Percentiles rank a stretch among this genome's conserved stretches.
Evolutionary conservation across 768 basidiomycete species (phyloP).

Genomic region (Boletus reticulatus): DNA sequence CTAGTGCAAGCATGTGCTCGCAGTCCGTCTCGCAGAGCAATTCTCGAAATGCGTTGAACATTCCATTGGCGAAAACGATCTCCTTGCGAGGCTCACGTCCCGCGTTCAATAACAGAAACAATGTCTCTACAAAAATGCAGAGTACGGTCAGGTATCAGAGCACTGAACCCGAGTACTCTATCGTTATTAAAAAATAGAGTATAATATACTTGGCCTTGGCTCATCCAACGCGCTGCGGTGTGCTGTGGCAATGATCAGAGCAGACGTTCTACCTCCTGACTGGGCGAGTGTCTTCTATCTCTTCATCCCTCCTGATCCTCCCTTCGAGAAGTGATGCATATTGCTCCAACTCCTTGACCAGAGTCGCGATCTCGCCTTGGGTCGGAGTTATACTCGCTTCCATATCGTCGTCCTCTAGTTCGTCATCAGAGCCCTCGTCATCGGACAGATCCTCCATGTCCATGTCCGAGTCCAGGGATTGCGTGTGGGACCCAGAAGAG

Average conservation of each 20-base stretch:
- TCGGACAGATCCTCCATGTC: constrained; percentile 19
- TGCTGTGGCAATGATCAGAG: background rate
- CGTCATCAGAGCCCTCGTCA: constrained; percentile 5
- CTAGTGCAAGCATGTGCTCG: constrained; percentile 82
- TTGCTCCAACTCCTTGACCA: constrained; percentile 55
- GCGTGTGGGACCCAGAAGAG: background rate
- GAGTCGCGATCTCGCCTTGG: constrained; percentile 36
- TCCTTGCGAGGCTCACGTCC: constrained; percentile 35
- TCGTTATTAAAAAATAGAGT: constrained; percentile 26
- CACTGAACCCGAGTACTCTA: constrained; percentile 12
- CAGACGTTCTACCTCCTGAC: constrained; percentile 10
- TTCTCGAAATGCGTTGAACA: constrained; percentile 52
- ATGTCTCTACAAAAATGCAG: background rate
- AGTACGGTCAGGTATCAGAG: constrained; percentile 8
- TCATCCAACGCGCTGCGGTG: constrained; percentile 8
- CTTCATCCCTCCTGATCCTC: constrained; percentile 41
- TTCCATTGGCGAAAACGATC: constrained; percentile 43
- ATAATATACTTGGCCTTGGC: constrained; percentile 18
- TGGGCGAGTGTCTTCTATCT: constrained; percentile 8
- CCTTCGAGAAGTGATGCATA: constrained; percentile 63
- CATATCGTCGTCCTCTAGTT: constrained; percentile 1
- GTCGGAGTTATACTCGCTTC: constrained; percentile 16
- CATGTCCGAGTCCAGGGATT: constrained; percentile 10
- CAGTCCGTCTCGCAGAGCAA: constrained; percentile 56
- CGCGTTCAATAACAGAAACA: constrained; percentile 9